A percentile compares a stretch with the other conserved stretches of the same genome.
Evolutionary conservation across 2,329 filamentous ascomycete species (phyloP).

Genomic region (Penicillium sp.): DNA sequence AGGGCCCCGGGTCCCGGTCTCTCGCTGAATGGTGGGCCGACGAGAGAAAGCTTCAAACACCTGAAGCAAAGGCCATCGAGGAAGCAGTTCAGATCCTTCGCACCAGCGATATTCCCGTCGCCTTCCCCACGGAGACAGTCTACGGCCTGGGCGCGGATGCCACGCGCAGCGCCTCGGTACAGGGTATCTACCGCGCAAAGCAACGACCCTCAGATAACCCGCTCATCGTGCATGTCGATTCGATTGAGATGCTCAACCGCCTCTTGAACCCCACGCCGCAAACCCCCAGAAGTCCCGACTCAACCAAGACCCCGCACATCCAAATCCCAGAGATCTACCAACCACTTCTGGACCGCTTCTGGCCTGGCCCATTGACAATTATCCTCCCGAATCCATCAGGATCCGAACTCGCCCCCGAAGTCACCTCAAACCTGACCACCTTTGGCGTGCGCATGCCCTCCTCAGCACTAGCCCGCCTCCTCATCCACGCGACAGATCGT

Average conservation of each 20-base stretch:
- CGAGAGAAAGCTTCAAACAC: conserved; percentile 42
- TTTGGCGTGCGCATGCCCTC: conserved; percentile 92
- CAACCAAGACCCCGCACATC: conserved; percentile 35
- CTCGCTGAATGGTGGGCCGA: conserved; percentile 46
- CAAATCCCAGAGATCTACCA: conserved; percentile 74
- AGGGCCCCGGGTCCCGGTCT: conserved; percentile 38
- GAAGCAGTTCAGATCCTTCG: conserved; percentile 69
- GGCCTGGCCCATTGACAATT: conserved; percentile 93
- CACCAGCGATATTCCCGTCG: conserved; percentile 74
- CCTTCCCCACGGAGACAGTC: conserved; percentile 96
- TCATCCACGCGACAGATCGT: conserved; percentile 77
- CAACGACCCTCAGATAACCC: conserved; percentile 91
- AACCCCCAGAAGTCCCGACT: conserved; percentile 30
- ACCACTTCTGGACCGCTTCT: conserved; percentile 78
- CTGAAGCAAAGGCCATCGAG: conserved; percentile 58
- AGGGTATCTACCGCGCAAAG: conserved; percentile 91
- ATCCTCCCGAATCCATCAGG: conserved; percentile 74
- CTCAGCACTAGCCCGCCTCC: conserved; percentile 78
- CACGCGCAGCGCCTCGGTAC: conserved; percentile 78
- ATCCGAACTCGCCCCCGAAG: conserved; percentile 80
- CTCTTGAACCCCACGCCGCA: conserved; percentile 54
- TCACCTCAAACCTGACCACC: conserved; percentile 80
- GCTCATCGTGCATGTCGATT: conserved; percentile 88
- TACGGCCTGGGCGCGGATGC: conserved; percentile 97
- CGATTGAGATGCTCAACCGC: conserved; percentile 72